These are phyloP conservation scores for Suillus subluteus DNA, from an alignment of 768 basidiomycete genomes.

Conservation along the genomic window DNA sequence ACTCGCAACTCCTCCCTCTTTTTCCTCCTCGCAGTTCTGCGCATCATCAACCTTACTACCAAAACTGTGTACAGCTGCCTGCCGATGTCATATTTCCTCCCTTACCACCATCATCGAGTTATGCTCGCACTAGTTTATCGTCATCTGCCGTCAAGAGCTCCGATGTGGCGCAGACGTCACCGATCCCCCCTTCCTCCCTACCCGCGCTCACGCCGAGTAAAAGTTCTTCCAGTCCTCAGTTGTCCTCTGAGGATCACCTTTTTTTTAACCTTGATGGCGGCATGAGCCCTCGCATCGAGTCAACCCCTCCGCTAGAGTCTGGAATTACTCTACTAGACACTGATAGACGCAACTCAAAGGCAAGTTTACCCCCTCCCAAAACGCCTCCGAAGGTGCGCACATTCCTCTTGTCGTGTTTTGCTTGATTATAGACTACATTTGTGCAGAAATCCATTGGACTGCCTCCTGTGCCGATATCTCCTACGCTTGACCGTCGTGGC, in stretches of 20 bases:
- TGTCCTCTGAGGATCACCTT: slow-evolving; percentile 31
- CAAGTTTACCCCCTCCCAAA: slow-evolving; percentile 19
- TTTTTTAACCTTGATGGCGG: slow-evolving; percentile 17
- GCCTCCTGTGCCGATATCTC: slow-evolving; percentile 50
- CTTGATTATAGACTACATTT: not conserved
- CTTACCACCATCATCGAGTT: slow-evolving; percentile 55
- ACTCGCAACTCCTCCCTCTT: slow-evolving; percentile 36
- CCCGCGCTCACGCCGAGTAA: slow-evolving; percentile 67
- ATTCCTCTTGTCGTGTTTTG: not conserved
- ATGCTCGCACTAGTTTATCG: slow-evolving; percentile 31
- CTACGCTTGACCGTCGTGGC: slow-evolving; percentile 44
- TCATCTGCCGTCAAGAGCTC: slow-evolving; percentile 28
- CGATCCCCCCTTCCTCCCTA: slow-evolving; percentile 41
- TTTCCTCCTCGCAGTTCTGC: slow-evolving; percentile 61
- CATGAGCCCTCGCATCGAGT: slow-evolving; percentile 17
- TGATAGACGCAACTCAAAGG: slow-evolving; percentile 22
- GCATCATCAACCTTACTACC: slow-evolving; percentile 78
- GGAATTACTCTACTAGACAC: slow-evolving; percentile 15
- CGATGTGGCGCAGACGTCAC: slow-evolving; percentile 30
- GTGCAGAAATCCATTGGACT: slow-evolving; percentile 40
- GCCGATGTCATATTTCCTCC: slow-evolving; percentile 78
- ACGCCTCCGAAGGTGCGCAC: slow-evolving; percentile 33
- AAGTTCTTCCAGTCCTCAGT: slow-evolving; percentile 68
- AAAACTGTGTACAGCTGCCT: slow-evolving; percentile 56
- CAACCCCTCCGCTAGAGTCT: slow-evolving; percentile 21